phyloP scores from a whole-genome alignment of 257 asterid species.

The Nicotiana paniculata region DNA sequence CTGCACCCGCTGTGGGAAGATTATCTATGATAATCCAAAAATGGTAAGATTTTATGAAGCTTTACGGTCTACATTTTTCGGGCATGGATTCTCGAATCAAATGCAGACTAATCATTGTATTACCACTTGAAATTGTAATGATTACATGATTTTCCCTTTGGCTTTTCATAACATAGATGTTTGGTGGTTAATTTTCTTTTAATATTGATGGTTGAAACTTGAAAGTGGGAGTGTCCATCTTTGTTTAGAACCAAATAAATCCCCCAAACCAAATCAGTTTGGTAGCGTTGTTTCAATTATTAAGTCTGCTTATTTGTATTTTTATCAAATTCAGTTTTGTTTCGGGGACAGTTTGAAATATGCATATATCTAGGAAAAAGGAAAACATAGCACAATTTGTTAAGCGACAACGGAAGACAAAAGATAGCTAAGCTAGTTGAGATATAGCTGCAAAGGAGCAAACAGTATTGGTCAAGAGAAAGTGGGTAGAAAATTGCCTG shows the following conservation, averaged over 20 bases:
- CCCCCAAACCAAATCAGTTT: not conserved
- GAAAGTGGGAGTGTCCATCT: not conserved
- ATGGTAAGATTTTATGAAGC: conserved; percentile 46
- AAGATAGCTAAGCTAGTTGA: not conserved
- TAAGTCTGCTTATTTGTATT: not conserved
- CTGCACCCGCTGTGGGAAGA: conserved; percentile 70
- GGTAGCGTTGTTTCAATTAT: not conserved
- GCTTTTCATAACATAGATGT: not conserved
- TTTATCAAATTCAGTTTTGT: not conserved
- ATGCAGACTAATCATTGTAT: not conserved
- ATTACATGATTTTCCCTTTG: conserved; percentile 1
- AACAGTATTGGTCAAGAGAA: not conserved
- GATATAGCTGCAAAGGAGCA: not conserved
- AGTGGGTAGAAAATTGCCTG: not conserved
- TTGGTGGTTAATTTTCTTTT: not conserved
- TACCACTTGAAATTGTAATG: not conserved
- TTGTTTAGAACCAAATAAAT: not conserved
- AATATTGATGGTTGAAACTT: not conserved
- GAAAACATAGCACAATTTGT: not conserved
- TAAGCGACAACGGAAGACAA: not conserved
- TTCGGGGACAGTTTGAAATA: not conserved
- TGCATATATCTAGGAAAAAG: not conserved
- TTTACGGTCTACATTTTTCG: not conserved
- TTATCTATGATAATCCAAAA: conserved; percentile 88
- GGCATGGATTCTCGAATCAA: not conserved